Evolutionary conservation across 2,329 filamentous ascomycete species (phyloP), one percentile per base, ranked within the genome.

Genomic region (Penicillium psychrosexuale): DNA sequence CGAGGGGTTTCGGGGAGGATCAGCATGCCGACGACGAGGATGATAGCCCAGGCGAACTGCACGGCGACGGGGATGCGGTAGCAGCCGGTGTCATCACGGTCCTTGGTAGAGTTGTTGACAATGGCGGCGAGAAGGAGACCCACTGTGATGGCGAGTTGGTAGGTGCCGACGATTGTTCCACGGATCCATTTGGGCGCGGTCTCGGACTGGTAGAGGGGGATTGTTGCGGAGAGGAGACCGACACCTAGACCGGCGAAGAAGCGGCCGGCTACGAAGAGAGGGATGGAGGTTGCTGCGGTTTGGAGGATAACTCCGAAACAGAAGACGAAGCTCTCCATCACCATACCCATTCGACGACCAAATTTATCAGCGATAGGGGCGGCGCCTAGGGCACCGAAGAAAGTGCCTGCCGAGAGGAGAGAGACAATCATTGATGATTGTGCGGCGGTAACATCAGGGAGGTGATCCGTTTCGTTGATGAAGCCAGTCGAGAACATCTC

Each of bases 1-100:
- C 90, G 87, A 34, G 90, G 90, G 0, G 89, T 91, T 71, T 95
- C 90, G 46, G 90, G 90, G 13, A 95, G 85, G 66, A 90, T 73
- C 60, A 90, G 73, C 47, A 94, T 83, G 66, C 90, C 90, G 47
- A 69, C 70, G 27, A 77, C 88, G n/a, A 95, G 85, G 61, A 94
- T 86, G 46, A 91, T 44, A 40, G 88, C 89, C 86, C 89, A 95
- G 51, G 84, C 75, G 75, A 91, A 90, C 75, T 95, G 90, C 52
- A 95, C 78, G 37, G 78, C 83, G 63, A 94, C 90, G 44, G 89
- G 87, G 57, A 94, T 90, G 61, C 90, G 86, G 79, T 91, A 93
- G 8, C 83, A 83, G 60, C 82, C 81, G 7, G 82, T 84, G 71
- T 87, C 83, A 24, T 68, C 67, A 56, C 82, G 80, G 60, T 84